Base-by-base conservation (phyloP, 1,284 basidiomycete genomes). In the Paramarasmius palmivorus region DNA sequence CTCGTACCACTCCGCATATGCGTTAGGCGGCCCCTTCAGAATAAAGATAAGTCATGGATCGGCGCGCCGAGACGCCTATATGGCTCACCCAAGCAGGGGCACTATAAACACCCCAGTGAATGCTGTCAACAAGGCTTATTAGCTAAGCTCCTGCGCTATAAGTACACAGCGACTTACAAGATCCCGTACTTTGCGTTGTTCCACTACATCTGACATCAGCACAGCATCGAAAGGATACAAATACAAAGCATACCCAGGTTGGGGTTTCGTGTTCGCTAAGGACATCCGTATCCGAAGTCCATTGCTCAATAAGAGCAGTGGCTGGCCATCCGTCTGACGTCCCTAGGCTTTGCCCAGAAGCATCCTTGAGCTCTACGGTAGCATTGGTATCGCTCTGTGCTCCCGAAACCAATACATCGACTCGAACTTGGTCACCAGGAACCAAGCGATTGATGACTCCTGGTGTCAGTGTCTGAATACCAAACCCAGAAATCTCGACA, bases 21-120 rank as follows among this genome's bases (percentile, higher is more conserved):
- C 59, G 15, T 56, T 62, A 2, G 68, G 67, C 2, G 74, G 69
- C 8, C 66, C 73, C 76, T 73, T 48, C 19, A 14, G 9, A 56
- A 50, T 39, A 45, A 17, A 9, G 34, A 0, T 17, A 14, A 40
- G n/a, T 6, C 10, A 8, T 37, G 44, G 52, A 38, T 15, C n/a
- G n/a, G n/a, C n/a, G n/a, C n/a, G n/a, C n/a, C n/a, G 45, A 42
- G 35, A 36, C 7, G 49, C 9, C 37, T 20, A 36, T 8, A n/a
- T 29, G 15, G 53, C 63, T 38, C 56, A 74, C 79, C 70, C 71
- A 79, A 34, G 77, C 78, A 2, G 79, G 79, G 36, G 77, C 74
- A 20, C 77, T 78, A 57, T 74, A 85, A 2, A 80, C 61, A 4
- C 83, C 83, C 81, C 82, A 85, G 59, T 84, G 83, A 48, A 85